Percentiles rank a stretch among this genome's conserved stretches.
Conservation (phyloP, 768 basidiomycete species). For the Suillus weaverae region DNA sequence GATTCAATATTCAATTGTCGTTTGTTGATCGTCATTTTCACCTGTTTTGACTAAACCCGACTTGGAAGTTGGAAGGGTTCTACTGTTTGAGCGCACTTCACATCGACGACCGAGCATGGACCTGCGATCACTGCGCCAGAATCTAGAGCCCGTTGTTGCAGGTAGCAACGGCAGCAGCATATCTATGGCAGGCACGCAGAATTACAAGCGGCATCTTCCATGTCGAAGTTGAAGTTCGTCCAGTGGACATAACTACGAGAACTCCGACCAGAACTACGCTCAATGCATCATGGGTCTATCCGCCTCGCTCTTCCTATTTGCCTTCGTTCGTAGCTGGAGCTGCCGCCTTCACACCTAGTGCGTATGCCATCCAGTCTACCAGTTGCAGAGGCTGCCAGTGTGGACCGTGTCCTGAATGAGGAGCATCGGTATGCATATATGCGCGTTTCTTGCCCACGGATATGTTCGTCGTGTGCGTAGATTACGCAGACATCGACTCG, state of each 20-base stretch:
- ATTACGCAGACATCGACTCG: constrained; percentile 66
- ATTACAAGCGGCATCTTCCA: not conserved
- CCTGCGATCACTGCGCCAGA: too few relatives aligned
- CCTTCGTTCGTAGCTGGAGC: not conserved
- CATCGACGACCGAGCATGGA: too few relatives aligned
- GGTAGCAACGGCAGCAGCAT: too few relatives aligned
- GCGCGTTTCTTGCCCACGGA: not conserved
- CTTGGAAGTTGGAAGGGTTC: too few relatives aligned
- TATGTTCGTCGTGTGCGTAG: constrained; percentile 30
- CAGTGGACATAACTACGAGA: not conserved
- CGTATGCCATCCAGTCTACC: constrained; percentile 36
- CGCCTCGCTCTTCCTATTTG: not conserved
- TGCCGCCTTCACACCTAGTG: constrained; percentile 37
- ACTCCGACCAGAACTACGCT: not conserved
- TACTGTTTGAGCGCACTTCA: too few relatives aligned
- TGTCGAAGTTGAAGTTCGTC: not conserved
- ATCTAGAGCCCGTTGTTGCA: too few relatives aligned
- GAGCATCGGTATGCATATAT: constrained; percentile 40
- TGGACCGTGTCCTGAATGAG: constrained; percentile 36
- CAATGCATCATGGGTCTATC: not conserved
- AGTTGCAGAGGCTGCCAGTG: constrained; percentile 37
- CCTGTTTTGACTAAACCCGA: too few relatives aligned
- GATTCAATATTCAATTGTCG: too few relatives aligned
- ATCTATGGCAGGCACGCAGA: too few relatives aligned
- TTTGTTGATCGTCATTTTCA: too few relatives aligned